Percentiles rank a stretch among this genome's conserved stretches.
These are phyloP conservation scores for Backusella australiensis DNA, from an alignment of 192 early-diverging fungal genomes.

Conservation along the genomic window DNA sequence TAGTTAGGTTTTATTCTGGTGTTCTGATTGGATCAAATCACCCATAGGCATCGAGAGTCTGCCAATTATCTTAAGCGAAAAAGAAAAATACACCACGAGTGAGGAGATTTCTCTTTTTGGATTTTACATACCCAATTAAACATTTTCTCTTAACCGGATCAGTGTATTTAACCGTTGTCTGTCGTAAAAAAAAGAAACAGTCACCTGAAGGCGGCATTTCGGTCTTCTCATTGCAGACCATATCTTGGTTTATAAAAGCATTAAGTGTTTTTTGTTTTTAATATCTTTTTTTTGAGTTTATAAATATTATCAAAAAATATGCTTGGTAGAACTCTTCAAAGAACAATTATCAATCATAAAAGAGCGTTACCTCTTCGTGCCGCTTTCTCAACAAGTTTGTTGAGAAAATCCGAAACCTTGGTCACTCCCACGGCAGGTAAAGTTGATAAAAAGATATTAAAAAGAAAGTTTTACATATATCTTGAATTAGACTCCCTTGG, in stretches of 20 bases:
- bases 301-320: neutral
- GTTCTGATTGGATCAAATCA: too few relatives aligned
- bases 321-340: neutral
- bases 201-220: neutral
- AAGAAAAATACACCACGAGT: too few relatives aligned
- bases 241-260: neutral
- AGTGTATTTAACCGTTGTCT: too few relatives aligned
- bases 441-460: too few relatives aligned
- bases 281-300: neutral
- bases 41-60: too few relatives aligned
- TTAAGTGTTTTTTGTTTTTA: neutral
- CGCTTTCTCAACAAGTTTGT: neutral
- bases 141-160: too few relatives aligned
- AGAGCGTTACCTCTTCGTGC: neutral
- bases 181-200: neutral
- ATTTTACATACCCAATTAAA: too few relatives aligned
- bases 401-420: neutral
- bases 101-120: too few relatives aligned
- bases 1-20: too few relatives aligned
- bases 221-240: neutral
- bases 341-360: neutral
- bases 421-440: constrained; percentile 37
- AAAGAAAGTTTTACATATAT: neutral
- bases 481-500: constrained; percentile 42
- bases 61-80: accelerated